Percentiles rank a stretch among this genome's conserved stretches.
These are phyloP conservation scores for Macrophomina pseudophaseolina DNA, from an alignment of 2,329 filamentous ascomycete species.

Conservation along the genomic window DNA sequence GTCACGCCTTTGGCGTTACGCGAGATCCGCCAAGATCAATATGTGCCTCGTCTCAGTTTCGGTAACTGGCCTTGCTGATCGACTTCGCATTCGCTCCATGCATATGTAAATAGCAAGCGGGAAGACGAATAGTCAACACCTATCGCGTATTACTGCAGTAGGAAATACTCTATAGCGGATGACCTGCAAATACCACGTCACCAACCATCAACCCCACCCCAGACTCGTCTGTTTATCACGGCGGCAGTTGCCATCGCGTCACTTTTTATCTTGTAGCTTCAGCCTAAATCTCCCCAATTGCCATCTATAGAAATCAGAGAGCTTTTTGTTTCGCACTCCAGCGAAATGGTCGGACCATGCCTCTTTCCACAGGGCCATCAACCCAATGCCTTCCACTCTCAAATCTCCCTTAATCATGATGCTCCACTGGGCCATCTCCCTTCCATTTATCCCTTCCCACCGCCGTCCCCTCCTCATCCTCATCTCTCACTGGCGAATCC, in stretches of 20 bases:
- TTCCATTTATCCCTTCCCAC: not conserved
- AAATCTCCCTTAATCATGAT: not conserved
- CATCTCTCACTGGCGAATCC: conserved; percentile 13
- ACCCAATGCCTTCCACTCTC: not conserved
- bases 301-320: too few species aligned
- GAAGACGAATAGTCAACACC: not conserved
- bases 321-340: too few species aligned
- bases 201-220: not conserved
- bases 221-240: too few species aligned
- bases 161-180: not conserved
- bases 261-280: too few species aligned
- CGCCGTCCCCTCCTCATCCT: conserved; percentile 1
- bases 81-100: not conserved
- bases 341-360: too few species aligned
- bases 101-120: not conserved
- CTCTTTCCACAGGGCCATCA: not conserved
- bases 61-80: not conserved
- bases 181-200: not conserved
- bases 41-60: not conserved
- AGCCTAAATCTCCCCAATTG: too few species aligned
- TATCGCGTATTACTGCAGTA: not conserved
- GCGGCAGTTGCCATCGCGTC: too few species aligned
- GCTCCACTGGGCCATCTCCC: not conserved
- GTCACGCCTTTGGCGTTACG: not conserved
- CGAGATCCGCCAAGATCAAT: not conserved